These are phyloP conservation scores for Populus deltoides DNA, from an alignment of 345 rosid species.

Conservation along the genomic window DNA sequence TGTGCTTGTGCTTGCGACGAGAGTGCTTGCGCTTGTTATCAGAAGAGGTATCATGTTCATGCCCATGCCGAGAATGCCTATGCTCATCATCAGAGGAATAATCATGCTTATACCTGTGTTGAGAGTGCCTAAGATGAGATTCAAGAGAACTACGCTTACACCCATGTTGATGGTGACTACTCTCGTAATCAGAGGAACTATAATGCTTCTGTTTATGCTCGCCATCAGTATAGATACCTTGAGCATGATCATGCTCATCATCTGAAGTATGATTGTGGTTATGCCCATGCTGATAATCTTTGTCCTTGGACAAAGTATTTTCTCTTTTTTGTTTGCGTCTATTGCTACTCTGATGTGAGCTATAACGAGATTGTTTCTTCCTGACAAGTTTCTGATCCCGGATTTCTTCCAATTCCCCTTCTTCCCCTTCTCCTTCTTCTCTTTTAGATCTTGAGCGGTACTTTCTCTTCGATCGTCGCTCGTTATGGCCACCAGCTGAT, in stretches of 20 bases:
- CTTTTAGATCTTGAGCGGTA: conserved; percentile 57
- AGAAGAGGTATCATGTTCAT: not conserved
- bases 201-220: conserved; percentile 23
- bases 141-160: not conserved
- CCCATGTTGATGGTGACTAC: conserved; percentile 14
- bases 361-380: conserved; percentile 38
- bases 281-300: conserved; percentile 36
- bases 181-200: conserved; percentile 44
- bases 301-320: conserved; percentile 49
- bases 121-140: conserved; percentile 4
- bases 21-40: not conserved
- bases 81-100: conserved; percentile 38
- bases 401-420: conserved; percentile 40
- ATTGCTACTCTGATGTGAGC: conserved; percentile 44
- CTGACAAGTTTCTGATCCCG: conserved; percentile 41
- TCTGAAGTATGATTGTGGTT: conserved; percentile 32
- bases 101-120: conserved; percentile 23
- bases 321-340: conserved; percentile 49
- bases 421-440: conserved; percentile 40
- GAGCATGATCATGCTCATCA: conserved; percentile 22
- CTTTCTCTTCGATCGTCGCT: conserved; percentile 63
- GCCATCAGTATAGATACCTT: not conserved
- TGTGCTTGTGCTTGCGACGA: conserved; percentile 15
- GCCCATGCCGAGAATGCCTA: conserved; percentile 15
- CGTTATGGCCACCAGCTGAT: conserved; percentile 43